These are phyloP conservation scores for Entamoeba histolytica DNA, from an alignment of 208 protist species.

Conservation along the genomic window DNA sequence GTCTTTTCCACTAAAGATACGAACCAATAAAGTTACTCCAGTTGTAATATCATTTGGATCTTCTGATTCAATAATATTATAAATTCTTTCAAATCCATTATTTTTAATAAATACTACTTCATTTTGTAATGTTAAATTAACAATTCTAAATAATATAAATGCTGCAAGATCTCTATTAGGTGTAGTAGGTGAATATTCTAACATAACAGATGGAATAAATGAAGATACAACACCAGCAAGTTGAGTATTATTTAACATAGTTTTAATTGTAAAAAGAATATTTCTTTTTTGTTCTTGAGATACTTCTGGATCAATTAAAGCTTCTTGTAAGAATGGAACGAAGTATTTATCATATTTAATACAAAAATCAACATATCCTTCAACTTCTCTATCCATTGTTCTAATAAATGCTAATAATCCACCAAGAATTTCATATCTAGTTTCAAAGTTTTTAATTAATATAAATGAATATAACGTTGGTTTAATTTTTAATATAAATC, in stretches of 20 bases:
- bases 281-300: neutral
- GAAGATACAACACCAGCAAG: neutral
- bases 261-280: neutral
- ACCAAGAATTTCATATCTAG: neutral
- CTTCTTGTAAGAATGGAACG: neutral
- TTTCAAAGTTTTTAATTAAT: neutral
- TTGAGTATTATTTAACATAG: neutral
- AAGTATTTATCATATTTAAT: neutral
- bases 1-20: neutral
- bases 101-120: neutral
- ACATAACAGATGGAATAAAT: neutral
- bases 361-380: neutral
- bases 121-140: neutral
- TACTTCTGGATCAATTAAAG: neutral
- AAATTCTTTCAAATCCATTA: neutral
- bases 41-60: neutral
- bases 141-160: neutral
- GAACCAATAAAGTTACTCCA: neutral
- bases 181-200: neutral
- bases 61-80: neutral
- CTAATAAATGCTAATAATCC: neutral
- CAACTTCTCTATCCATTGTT: neutral
- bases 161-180: neutral
- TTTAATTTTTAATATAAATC: neutral
- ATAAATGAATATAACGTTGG: neutral